Percentiles rank a stretch among this genome's conserved stretches.
These are phyloP conservation scores for Laetiporus sulphureus DNA, from an alignment of 1,284 basidiomycete species.

Conservation along the genomic window DNA sequence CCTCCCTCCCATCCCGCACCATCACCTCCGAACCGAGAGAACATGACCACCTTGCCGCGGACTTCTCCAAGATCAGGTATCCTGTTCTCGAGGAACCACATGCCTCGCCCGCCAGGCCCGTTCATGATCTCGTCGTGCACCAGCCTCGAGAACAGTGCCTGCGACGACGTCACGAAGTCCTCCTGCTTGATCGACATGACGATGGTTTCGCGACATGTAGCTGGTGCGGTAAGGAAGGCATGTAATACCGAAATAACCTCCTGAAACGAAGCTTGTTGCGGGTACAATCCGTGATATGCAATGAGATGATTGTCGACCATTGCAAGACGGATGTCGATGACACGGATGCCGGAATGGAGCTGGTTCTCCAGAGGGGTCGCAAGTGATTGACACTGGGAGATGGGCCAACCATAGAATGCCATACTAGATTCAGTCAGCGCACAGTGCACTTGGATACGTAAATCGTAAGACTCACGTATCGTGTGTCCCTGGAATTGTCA, in stretches of 20 bases:
- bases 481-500: constrained; percentile 47
- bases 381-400: constrained; percentile 66
- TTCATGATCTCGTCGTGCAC: constrained; percentile 59
- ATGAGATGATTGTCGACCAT: constrained; percentile 56
- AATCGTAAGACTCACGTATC: constrained; percentile 45
- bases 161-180: constrained; percentile 42
- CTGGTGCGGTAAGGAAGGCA: constrained; percentile 55
- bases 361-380: constrained; percentile 50
- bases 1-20: constrained; percentile 59
- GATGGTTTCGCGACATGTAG: constrained; percentile 60
- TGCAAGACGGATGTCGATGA: constrained; percentile 76
- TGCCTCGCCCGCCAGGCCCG: constrained; percentile 49
- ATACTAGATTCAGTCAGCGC: constrained; percentile 35
- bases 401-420: constrained; percentile 75
- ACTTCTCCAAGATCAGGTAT: constrained; percentile 77
- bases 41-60: constrained; percentile 74
- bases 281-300: constrained; percentile 76
- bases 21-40: constrained; percentile 75
- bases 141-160: constrained; percentile 50
- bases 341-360: constrained; percentile 64
- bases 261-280: constrained; percentile 63
- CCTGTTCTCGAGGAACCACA: constrained; percentile 78
- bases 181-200: constrained; percentile 88
- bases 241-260: constrained; percentile 54
- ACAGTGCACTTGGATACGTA: background rate